Evolutionary conservation across 1,284 basidiomycete genomes (phyloP), one percentile per base, ranked within the genome.

Genomic region (Boletellus deceptivus): DNA sequence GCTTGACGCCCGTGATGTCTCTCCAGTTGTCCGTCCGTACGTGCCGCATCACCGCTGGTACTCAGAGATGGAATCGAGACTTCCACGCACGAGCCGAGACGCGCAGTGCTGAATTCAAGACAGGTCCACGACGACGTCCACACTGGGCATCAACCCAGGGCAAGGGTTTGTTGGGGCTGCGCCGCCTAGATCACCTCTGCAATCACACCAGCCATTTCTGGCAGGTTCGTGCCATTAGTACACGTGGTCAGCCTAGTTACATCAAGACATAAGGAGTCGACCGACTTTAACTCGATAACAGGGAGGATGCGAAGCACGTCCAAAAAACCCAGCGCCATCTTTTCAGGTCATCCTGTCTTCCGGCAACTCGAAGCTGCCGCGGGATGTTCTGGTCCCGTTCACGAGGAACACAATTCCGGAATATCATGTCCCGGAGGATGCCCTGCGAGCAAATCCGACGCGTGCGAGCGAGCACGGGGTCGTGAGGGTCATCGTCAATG

Each of bases 341-440:
- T 24, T 35, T 43, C 11, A 18, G 4, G 31, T 50, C n/a, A 5
- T 24, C 48, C 14, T 17, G 56, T 36, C 39, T 48, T 42, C 44
- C 49, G 6, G 25, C 17, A 41, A 18, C 34, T 3, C 18, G 24
- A 22, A 25, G n/a, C 22, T 10, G 25, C 14, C 46, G 43, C 18
- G 43, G 29, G 16, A 29, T 20, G 43, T 42, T 39, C 24, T 48
- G 47, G 37, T 36, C 8, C 46, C n/a, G 46, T 36, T 43, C 52
- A 34, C 45, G 46, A 45, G 43, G 45, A 49, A 52, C 18, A 36
- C 50, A 56, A 37, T 58, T 57, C 31, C 46, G 57, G 25, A 22
- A 65, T 55, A 70, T 61, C 53, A 70, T 36, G n/a, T 59, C 51
- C 29, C 54, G 55, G 37, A 69, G 43, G n/a, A 35, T 25, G 13